These are phyloP conservation scores for Lepidium campestre DNA, from an alignment of 441 rosid species.

Conservation along the genomic window DNA sequence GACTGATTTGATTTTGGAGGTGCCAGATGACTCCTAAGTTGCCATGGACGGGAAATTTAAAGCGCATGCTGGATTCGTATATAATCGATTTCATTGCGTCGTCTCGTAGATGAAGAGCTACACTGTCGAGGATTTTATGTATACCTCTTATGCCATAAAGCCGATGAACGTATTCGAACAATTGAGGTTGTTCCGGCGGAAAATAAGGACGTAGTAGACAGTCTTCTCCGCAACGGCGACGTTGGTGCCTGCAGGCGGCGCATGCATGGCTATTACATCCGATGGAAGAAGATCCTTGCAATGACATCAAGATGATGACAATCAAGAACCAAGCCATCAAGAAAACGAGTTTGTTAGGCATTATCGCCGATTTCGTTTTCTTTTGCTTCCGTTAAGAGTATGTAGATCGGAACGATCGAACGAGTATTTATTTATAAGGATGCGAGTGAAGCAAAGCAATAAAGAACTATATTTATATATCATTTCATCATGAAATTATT, in stretches of 20 bases:
- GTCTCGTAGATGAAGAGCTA: no score
- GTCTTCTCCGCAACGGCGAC: not conserved
- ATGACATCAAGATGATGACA: not conserved
- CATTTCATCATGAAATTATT: no score
- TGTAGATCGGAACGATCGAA: not conserved
- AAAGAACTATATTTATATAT: no score
- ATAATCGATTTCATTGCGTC: not conserved
- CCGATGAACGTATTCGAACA: not conserved
- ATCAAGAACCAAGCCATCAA: not conserved
- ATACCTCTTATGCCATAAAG: no score
- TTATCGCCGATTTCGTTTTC: not conserved
- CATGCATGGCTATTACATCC: fast-evolving
- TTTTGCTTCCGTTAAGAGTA: not conserved
- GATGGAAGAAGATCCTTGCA: not conserved
- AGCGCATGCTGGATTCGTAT: not conserved
- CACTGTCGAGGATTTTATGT: no score
- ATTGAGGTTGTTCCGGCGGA: not conserved
- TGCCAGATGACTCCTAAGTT: not conserved
- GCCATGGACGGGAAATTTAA: not conserved
- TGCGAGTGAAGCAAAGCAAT: not conserved
- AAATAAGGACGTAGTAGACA: not conserved
- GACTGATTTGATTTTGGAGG: not conserved
- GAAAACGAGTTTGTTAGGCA: not conserved
- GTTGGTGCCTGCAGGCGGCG: not conserved
- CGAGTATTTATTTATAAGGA: not conserved